Evolutionary conservation across 1,139 yeast species (phyloP), one percentile per base, ranked within the genome.

Genomic region (Suzukiozyma palmioleophila): DNA sequence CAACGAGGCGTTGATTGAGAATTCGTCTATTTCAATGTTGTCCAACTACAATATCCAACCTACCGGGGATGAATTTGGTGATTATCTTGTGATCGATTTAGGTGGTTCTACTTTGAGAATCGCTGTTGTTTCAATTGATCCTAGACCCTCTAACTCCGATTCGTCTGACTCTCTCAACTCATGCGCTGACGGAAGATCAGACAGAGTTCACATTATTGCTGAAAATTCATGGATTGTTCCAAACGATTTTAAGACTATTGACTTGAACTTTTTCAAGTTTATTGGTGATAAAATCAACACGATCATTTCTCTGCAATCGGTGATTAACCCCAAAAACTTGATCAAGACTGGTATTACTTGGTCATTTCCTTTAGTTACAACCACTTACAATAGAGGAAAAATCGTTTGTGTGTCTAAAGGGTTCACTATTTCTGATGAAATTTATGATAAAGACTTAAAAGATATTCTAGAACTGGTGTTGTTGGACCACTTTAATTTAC

Each of bases 21-120:
- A 59, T 43, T 60, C 70, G 21, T 46, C 51, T 16, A 54, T 70
- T 34, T 51, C 77, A 14, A 74, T 77, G 80, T 56, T 76, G 27
- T 76, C 79, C 10, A 71, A 73, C 41, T 64, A 56, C 46, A 62
- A 68, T 39, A 60, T 66, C 26, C 48, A 52, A 26, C 76, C 80
- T 16, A 62, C 67, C 1, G 76, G 77, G 3, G 38, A 56, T 2
- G 77, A 73, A 47, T 38, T 36, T 25, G 81, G 81, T 3, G 59
- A 60, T 31, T 72, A 50, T 44, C 57, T 77, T 45, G 75, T 69
- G 27, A 62, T 77, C 24, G 83, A 77, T 49, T 55, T 77, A 40
- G 83, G 83, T 7, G 83, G 83, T 1, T 69, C 78, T 5, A 76
- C 81, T 2, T 57, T 76, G 33, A 59, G 80, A 34, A 60, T 74